Evolutionary conservation across 2,329 filamentous ascomycete species (phyloP).

Genomic region (Aphanoascus verrucosus): DNA sequence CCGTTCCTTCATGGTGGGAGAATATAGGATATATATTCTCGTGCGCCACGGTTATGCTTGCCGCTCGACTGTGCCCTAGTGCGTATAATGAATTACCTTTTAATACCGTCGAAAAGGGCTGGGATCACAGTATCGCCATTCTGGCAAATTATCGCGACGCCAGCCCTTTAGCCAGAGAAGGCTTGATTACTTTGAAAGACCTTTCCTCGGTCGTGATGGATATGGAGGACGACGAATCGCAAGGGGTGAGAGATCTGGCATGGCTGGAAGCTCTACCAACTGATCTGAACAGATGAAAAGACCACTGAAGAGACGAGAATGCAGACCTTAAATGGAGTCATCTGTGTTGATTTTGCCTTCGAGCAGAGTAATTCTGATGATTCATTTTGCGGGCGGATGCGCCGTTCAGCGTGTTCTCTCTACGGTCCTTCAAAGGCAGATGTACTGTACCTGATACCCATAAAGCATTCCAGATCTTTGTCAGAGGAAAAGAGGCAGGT

Average conservation of each 20-base stretch:
- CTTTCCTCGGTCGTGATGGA: constrained; percentile 1
- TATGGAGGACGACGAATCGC: constrained; percentile 1
- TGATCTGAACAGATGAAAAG: constrained; percentile 8
- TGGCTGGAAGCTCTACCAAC: constrained; percentile 16
- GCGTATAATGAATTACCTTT: constrained; percentile 3
- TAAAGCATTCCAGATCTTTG: too few species aligned
- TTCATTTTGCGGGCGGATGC: too few species aligned
- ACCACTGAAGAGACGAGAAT: background rate
- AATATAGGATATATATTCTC: constrained; percentile 14
- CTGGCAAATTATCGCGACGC: constrained; percentile 11
- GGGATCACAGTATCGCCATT: constrained; percentile 8
- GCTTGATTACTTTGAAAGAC: constrained; percentile 10
- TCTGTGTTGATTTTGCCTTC: too few species aligned
- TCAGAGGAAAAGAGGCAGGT: too few species aligned
- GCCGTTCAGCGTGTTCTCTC: too few species aligned
- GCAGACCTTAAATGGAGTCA: background rate
- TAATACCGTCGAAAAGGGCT: constrained; percentile 8
- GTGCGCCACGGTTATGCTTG: constrained; percentile 14
- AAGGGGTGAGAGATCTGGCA: constrained; percentile 11
- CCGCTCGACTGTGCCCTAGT: constrained; percentile 14
- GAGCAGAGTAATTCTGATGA: too few species aligned
- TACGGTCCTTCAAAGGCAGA: background rate
- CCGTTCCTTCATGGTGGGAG: constrained; percentile 16
- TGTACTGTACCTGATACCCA: background rate
- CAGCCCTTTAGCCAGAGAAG: constrained; percentile 6